Percentiles rank a stretch among this genome's conserved stretches.
Conservation (phyloP, 208 protist genomes). For the Leishmania tropica region DNA sequence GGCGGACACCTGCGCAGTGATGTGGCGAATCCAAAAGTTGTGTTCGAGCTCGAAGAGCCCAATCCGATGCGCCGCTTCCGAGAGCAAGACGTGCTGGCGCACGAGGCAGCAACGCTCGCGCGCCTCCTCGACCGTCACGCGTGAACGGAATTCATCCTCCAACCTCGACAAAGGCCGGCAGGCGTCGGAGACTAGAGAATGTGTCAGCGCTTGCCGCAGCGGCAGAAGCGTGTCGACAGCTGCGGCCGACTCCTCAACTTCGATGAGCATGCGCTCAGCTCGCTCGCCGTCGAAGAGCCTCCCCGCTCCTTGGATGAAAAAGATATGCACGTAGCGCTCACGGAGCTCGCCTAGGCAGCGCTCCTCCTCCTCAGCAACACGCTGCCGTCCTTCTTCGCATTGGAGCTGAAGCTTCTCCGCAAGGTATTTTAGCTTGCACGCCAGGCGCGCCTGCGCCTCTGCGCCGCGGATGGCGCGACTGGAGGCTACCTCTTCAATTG, state of each 20-base stretch:
- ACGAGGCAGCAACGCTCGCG: background rate
- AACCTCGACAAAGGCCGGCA: constrained; percentile 12
- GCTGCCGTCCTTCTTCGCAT: background rate
- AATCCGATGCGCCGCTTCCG: background rate
- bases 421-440: constrained; percentile 12
- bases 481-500: constrained; percentile 8
- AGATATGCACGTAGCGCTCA: constrained; percentile 31
- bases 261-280: constrained; percentile 21
- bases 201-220: constrained; percentile 17
- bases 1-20: background rate
- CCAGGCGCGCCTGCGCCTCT: constrained; percentile 28
- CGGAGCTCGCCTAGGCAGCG: constrained; percentile 15
- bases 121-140: constrained; percentile 2
- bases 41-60: constrained; percentile 9
- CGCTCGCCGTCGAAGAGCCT: constrained; percentile 45
- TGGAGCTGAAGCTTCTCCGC: background rate
- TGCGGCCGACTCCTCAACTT: constrained; percentile 17
- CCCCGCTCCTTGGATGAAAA: constrained; percentile 15
- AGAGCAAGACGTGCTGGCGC: background rate
- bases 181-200: constrained; percentile 13
- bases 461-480: constrained; percentile 21
- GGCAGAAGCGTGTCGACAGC: constrained; percentile 16
- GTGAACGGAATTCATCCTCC: constrained; percentile 18
- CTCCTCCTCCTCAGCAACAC: constrained; percentile 14
- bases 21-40: background rate